Base-by-base conservation (phyloP, 2,329 filamentous ascomycete genomes). In the Alternaria postmessia region DNA sequence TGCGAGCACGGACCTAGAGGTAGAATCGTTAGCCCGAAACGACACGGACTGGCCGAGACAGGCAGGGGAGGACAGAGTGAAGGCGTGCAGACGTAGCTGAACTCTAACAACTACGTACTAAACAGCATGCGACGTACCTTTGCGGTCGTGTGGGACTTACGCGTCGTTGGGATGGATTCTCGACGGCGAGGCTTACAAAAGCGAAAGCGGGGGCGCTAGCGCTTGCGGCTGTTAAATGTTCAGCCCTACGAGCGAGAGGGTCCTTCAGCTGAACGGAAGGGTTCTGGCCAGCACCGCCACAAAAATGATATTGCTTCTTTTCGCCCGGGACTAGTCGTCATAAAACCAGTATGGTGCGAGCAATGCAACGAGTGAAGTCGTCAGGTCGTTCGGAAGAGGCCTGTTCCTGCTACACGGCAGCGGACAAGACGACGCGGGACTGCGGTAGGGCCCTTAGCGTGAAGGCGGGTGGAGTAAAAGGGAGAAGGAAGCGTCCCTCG, bases 391-490 rank as follows among this genome's bases (percentile, higher is more conserved):
- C 28, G 54, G 30, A 38, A 42, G 59, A 56, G 62, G 59, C 62
- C 56, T 60, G 67, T 62, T 64, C 72, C 75, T 75, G 67, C 68
- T 73, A 69, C 65, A 72, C 71, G 61, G 63, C 64, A 65, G 69
- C 69, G 60, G 61, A 49, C 52, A 57, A 51, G 60, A 62, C 62
- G 57, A 44, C 59, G 63, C 66, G 61, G 61, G 53, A 62, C 61
- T 64, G 64, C 61, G 61, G 62, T 62, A 61, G 67, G 59, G 53
- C 11, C 34, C 47, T 51, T 63, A 63, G 65, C 62, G 67, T 68
- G 48, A 55, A 54, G 65, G 61, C 60, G 57, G 59, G 61, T 63
- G 59, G 44, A 57, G 61, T 55, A 63, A 61, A 46, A 43, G 48
- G 36, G 38, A 39, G 39, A 28, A 54, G 60, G 51, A 49, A 47